phyloP scores from a whole-genome alignment of 2,329 filamentous ascomycete species.

The Triangularia verruculosa region DNA sequence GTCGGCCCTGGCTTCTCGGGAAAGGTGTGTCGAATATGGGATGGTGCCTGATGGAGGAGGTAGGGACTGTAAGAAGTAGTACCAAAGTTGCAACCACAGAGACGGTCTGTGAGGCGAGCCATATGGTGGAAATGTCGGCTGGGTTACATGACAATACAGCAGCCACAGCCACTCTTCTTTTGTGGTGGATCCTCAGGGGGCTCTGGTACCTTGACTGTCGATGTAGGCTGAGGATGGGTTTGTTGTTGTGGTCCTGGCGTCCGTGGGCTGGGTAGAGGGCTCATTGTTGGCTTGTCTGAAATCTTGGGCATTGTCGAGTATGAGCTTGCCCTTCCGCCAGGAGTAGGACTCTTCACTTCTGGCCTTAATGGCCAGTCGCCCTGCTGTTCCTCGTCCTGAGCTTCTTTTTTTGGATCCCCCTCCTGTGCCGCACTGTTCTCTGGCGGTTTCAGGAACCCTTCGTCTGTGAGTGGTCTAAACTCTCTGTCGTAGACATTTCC shows the following conservation, averaged over 20 bases:
- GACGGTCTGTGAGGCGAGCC: not conserved
- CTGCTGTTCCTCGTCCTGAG: conserved; percentile 32
- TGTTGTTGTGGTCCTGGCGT: conserved; percentile 36
- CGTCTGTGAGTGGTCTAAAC: conserved; percentile 76
- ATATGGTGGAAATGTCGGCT: not conserved
- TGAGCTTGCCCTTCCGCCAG: conserved; percentile 45
- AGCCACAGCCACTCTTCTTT: conserved; percentile 60
- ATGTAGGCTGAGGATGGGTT: conserved; percentile 35
- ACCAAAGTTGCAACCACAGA: not conserved
- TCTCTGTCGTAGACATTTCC: conserved; percentile 83
- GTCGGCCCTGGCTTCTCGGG: conserved; percentile 7
- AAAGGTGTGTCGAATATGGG: not conserved
- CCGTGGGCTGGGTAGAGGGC: conserved; percentile 45
- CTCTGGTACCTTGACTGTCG: conserved; percentile 50
- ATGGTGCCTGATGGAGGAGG: not conserved
- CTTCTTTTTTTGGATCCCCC: conserved; percentile 30
- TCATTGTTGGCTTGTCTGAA: conserved; percentile 41
- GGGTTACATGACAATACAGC: conserved; percentile 72
- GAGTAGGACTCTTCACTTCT: conserved; percentile 49
- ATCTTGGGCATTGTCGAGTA: conserved; percentile 66
- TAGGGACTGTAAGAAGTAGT: not conserved
- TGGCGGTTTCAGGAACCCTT: conserved; percentile 49
- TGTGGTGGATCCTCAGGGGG: conserved; percentile 48
- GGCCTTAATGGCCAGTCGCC: conserved; percentile 59
- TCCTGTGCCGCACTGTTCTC: conserved; percentile 33